Evolutionary conservation across 2,329 filamentous ascomycete species (phyloP).

Genomic region (Curvularia hawaiiensis): DNA sequence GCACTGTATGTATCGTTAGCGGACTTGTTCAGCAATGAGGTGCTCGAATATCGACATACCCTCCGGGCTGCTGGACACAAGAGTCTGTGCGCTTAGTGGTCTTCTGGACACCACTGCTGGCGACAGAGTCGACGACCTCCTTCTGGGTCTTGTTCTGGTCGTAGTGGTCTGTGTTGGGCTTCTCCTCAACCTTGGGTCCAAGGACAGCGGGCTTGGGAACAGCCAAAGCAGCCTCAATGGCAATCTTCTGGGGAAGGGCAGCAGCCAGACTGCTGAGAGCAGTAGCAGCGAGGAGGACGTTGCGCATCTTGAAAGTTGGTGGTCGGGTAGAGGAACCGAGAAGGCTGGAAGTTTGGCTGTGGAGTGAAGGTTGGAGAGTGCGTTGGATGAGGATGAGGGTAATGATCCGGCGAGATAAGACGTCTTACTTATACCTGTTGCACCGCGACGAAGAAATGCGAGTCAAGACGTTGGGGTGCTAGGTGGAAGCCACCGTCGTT

Average conservation of each 20-base stretch:
- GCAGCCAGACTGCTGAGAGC: constrained; percentile 21
- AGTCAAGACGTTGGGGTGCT: constrained; percentile 4
- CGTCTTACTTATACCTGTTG: constrained; percentile 22
- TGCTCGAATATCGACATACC: constrained; percentile 13
- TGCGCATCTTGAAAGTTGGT: constrained; percentile 29
- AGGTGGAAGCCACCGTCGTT: constrained; percentile 13
- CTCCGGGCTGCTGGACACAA: constrained; percentile 8
- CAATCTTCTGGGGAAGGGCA: constrained; percentile 39
- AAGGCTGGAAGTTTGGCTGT: constrained; percentile 8
- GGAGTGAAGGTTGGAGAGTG: constrained; percentile 12
- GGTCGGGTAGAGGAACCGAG: constrained; percentile 13
- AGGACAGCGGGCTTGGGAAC: constrained; percentile 37
- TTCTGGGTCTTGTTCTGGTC: constrained; percentile 1
- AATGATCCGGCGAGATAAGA: constrained; percentile 11
- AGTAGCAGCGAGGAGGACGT: constrained; percentile 24
- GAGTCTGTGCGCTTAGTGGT: too few species aligned
- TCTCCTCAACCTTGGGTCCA: constrained; percentile 31
- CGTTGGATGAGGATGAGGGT: constrained; percentile 21
- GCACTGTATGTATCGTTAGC: constrained; percentile 4
- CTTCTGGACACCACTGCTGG: constrained; percentile 12
- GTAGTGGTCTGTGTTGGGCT: constrained; percentile 4
- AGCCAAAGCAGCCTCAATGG: constrained; percentile 45
- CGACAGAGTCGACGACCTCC: constrained; percentile 20
- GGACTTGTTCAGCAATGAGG: not conserved
- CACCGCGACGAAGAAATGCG: constrained; percentile 3